Conservation (phyloP, 2,329 filamentous ascomycete species). For the Calonectria pseudoturangicola region DNA sequence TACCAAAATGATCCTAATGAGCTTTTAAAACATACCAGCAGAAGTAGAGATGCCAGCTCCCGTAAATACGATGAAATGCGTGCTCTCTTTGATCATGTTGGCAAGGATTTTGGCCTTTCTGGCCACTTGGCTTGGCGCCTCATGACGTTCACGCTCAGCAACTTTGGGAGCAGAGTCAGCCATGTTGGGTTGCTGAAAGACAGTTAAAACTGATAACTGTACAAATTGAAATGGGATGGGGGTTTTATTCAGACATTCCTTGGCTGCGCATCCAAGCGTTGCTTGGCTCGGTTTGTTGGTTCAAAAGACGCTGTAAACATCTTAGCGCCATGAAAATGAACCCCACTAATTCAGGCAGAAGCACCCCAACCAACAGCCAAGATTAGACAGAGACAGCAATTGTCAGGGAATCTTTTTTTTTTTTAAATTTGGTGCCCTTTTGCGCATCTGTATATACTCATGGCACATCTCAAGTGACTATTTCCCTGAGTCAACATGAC, state of each 20-base stretch:
- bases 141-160: conserved; percentile 41
- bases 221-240: background rate
- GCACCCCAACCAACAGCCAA: background rate
- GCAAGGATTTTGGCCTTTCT: conserved; percentile 62
- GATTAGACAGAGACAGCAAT: too few relatives aligned
- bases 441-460: too few relatives aligned
- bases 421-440: too few relatives aligned
- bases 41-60: conserved; percentile 69
- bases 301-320: background rate
- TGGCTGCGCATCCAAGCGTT: background rate
- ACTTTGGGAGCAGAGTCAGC: conserved; percentile 42
- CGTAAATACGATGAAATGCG: conserved; percentile 68
- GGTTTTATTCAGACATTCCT: background rate
- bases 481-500: too few relatives aligned
- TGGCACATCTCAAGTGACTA: too few relatives aligned
- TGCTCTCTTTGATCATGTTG: conserved; percentile 62
- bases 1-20: fast-evolving
- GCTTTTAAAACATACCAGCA: conserved; percentile 56
- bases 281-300: background rate
- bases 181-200: conserved; percentile 30
- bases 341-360: background rate
- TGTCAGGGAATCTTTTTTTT: too few relatives aligned
- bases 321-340: background rate
- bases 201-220: background rate
- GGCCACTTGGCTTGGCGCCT: conserved; percentile 44